Base-by-base conservation (phyloP, 2,329 filamentous ascomycete genomes). In the Colletotrichum chrysophilum region DNA sequence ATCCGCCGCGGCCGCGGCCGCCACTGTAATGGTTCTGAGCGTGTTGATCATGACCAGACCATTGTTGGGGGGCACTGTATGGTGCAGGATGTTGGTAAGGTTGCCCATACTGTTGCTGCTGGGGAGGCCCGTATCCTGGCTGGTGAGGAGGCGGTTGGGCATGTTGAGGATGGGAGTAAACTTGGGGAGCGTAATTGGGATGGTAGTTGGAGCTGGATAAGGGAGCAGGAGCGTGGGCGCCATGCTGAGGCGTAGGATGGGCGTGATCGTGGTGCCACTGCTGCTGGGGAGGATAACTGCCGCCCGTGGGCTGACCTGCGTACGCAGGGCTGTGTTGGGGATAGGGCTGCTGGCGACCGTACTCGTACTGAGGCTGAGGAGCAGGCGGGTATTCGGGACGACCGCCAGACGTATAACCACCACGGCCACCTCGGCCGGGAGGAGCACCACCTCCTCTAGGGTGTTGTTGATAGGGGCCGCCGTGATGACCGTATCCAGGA, bases 161-260 rank as follows among this genome's bases (percentile, higher is more conserved):
- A 74, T 86, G 86, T 69, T 87, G 85, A 28, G 85, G 72, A 60
- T 83, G 80, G 36, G 83, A 82, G 74, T 91, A 92, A 10, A 86
- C 82, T 78, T 92, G 91, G 55, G 88, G 88, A 52, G 90, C 87
- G 80, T 91, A 92, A 81, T 90, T 91, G 38, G 89, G 89, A 78
- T 91, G 90, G 79, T 92, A 92, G 79, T 89, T 90, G 76, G 88
- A 85, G 36, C 88, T 83, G 66, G 89, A 86, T 38, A 92, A 83
- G 32, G 89, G 88, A 70, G 86, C 81, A 55, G 87, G 86, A 58
- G 85, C 83, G 79, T 90, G 89, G 38, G 86, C 84, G 2, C 48
- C 43, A 68, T 85, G 85, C 36, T 84, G 82, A 9, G 81, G 73
- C 71, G 84, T 81, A 34, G 77, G 78, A 58, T 80, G 84, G 7